Evolutionary conservation across 148 eudicot species (phyloP), one percentile per base, ranked within the genome.

Genomic region (Vaccinium macrocarpon): DNA sequence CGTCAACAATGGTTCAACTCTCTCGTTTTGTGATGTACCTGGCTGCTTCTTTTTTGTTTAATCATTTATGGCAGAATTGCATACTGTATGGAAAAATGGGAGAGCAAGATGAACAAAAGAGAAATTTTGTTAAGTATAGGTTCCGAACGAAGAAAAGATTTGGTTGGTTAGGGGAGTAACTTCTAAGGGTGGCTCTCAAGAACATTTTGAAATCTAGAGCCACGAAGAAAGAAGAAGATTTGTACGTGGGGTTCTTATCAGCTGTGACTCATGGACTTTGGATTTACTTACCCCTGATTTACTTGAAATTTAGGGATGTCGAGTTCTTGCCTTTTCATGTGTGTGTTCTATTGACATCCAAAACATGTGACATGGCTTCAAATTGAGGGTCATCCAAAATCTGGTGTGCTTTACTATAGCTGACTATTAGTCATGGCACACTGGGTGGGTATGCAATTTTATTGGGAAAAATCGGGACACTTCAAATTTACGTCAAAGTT

Each of bases 111-210:
- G 18, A 29, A 27, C 3, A 15, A 68, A 68, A 68, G 35, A 27
- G 73, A 68, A 27, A 68, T 27, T 68, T 64, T 23, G 71, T 64
- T 10, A 27, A 68, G 18, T 66, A 5, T 3, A 27, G 42, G 42
- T 68, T 27, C 8, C 6, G 2, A 68, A 68, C 73, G 12, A 13
- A 68, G 38, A 27, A 68, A 68, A 27, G 42, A 68, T 68, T 68
- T 68, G 73, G 73, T 68, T 68, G 29, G 70, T 64, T 64, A 8
- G 19, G 42, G 73, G 73, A 13, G 29, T 12, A 12, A 27, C 16
- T 27, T 35, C 73, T 68, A 68, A 68, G 73, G 73, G 73, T 68
- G 42, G 42, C 73, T 68, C 42, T 68, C 73, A 68, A 10, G 73
- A 12, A 29, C 2, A 68, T 29, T 23, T 29, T 27, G 42, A 68